phyloP scores from a whole-genome alignment of 805 yeast species.

The Candida easanensis region DNA sequence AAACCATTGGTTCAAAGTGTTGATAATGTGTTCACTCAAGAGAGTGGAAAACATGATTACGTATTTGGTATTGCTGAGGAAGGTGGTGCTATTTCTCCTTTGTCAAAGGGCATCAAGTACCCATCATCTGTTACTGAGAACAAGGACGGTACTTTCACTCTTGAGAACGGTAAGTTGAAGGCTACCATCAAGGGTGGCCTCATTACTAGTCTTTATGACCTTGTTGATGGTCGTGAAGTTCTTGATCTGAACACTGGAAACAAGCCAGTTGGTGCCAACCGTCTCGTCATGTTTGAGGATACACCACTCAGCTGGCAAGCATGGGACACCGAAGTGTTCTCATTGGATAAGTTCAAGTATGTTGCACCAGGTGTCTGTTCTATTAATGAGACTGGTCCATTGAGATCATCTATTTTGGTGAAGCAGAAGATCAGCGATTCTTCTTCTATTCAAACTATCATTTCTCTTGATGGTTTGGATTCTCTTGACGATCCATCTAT shows the following conservation, averaged over 20 bases:
- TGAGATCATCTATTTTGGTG: constrained; percentile 62
- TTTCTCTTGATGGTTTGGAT: constrained; percentile 60
- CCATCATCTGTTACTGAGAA: constrained; percentile 48
- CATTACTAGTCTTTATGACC: constrained; percentile 62
- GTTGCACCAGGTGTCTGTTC: constrained; percentile 37
- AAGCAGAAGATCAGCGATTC: constrained; percentile 54
- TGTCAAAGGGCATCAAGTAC: constrained; percentile 29
- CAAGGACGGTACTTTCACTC: constrained; percentile 40
- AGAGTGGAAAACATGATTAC: constrained; percentile 23
- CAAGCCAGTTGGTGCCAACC: constrained; percentile 63
- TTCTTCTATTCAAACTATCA: constrained; percentile 62
- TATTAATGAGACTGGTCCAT: constrained; percentile 48
- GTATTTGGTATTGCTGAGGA: constrained; percentile 11
- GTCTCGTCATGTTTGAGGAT: constrained; percentile 79
- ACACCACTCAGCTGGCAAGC: constrained; percentile 91
- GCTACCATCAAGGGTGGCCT: constrained; percentile 53
- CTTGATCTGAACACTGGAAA: constrained; percentile 53
- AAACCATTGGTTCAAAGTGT: constrained; percentile 9
- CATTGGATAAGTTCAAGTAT: constrained; percentile 67
- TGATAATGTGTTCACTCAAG: constrained; percentile 12
- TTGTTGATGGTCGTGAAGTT: constrained; percentile 57
- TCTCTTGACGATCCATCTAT: constrained; percentile 35
- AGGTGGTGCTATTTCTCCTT: constrained; percentile 15
- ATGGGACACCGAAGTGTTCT: constrained; percentile 95
- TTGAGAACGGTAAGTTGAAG: constrained; percentile 60